phyloP scores from a whole-genome alignment of 1,139 yeast genomes.

The Eremothecium coryli region DNA sequence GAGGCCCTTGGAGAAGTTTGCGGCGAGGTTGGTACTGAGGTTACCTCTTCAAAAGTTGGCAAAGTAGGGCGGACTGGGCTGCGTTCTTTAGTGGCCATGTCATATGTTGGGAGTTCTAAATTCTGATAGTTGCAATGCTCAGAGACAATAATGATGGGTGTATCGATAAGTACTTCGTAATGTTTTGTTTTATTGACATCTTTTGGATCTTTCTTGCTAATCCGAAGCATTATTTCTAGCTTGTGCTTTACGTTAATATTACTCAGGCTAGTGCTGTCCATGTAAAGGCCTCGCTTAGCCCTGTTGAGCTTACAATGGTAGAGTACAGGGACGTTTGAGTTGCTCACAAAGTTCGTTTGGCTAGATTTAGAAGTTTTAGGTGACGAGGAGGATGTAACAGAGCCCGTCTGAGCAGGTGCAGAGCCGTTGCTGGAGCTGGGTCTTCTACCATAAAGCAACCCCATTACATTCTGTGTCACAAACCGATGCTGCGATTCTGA shows the following conservation, averaged over 20 bases:
- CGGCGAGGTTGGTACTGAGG: conserved; percentile 31
- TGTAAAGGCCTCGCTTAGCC: conserved; percentile 40
- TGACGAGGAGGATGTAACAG: conserved; percentile 2
- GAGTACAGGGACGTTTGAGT: conserved; percentile 21
- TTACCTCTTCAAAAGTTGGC: conserved; percentile 56
- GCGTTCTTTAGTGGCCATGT: conserved; percentile 35
- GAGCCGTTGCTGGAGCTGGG: conserved; percentile 13
- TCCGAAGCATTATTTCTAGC: conserved; percentile 67
- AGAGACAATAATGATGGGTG: conserved; percentile 67
- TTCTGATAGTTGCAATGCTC: conserved; percentile 62
- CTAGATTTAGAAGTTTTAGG: conserved; percentile 2
- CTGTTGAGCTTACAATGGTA: conserved; percentile 22
- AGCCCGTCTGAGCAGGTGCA: conserved; percentile 3
- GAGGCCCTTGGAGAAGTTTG: conserved; percentile 17
- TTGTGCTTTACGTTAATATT: conserved; percentile 68
- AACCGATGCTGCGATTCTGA: conserved; percentile 10
- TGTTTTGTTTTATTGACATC: conserved; percentile 59
- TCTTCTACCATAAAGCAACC: conserved; percentile 21
- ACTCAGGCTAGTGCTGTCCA: conserved; percentile 60
- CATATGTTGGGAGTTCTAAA: conserved; percentile 63
- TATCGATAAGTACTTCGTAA: conserved; percentile 82
- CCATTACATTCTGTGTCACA: conserved; percentile 21
- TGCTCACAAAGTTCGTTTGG: conserved; percentile 14
- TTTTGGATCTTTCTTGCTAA: conserved; percentile 53
- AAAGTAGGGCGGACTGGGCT: conserved; percentile 27